These are phyloP conservation scores for Ramalina peruviana DNA, from an alignment of 495 filamentous ascomycete genomes.

Conservation along the genomic window DNA sequence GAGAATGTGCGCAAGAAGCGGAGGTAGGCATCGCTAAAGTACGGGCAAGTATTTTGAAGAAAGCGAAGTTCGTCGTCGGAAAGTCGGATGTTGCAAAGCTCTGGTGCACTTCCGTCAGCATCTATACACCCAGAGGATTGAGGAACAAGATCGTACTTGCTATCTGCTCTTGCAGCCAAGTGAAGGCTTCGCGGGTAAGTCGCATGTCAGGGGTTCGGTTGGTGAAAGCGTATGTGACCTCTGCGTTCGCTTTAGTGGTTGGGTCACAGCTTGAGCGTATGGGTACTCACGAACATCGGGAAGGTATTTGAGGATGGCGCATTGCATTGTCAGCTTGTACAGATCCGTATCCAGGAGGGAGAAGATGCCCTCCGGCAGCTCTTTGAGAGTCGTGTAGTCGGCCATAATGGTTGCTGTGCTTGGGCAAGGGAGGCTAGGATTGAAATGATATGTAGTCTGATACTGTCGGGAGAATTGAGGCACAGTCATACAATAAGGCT, in stretches of 20 bases:
- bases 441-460: too few relatives aligned
- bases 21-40: slow-evolving; percentile 65
- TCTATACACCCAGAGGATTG: background rate
- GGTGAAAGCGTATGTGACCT: slow-evolving; percentile 82
- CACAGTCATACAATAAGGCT: too few relatives aligned
- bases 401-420: background rate
- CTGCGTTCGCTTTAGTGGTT: slow-evolving; percentile 23
- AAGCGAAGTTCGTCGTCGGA: slow-evolving; percentile 66
- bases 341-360: slow-evolving; percentile 95
- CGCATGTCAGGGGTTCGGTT: slow-evolving; percentile 93
- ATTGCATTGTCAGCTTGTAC: slow-evolving; percentile 99
- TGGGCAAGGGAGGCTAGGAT: background rate
- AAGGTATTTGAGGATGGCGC: slow-evolving; percentile 82
- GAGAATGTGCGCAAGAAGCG: slow-evolving; percentile 67
- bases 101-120: slow-evolving; percentile 23
- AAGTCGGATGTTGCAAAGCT: slow-evolving; percentile 63
- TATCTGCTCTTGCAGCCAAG: slow-evolving; percentile 75
- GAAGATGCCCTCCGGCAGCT: slow-evolving; percentile 53
- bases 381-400: background rate
- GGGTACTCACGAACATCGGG: slow-evolving; percentile 51
- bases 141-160: slow-evolving; percentile 33
- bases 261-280: background rate
- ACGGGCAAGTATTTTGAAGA: slow-evolving; percentile 66
- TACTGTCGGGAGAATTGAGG: too few relatives aligned
- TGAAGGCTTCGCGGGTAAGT: slow-evolving; percentile 65